Percentiles rank a stretch among this genome's conserved stretches.
Evolutionary conservation across 345 rosid species (phyloP).

Genomic region (Ricinus communis): DNA sequence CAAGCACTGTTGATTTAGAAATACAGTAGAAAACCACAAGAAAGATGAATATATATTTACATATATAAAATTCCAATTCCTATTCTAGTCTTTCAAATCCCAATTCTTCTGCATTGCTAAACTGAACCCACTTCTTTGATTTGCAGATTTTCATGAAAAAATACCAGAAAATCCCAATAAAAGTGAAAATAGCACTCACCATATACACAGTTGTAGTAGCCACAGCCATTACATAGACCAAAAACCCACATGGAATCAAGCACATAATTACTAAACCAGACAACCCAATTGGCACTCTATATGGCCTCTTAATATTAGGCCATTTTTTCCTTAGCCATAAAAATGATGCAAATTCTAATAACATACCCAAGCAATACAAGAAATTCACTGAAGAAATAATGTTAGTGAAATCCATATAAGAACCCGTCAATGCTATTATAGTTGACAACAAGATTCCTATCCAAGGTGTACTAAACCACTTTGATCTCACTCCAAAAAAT

Average conservation of each 20-base stretch:
- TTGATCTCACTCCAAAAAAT: slow-evolving; percentile 25
- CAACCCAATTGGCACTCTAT: slow-evolving; percentile 36
- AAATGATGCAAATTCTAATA: slow-evolving; percentile 48
- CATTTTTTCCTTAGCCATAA: slow-evolving; percentile 43
- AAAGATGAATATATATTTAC: not conserved
- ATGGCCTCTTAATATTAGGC: slow-evolving; percentile 39
- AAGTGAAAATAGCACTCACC: slow-evolving; percentile 29
- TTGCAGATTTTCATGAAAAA: slow-evolving; percentile 32
- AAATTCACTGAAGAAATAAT: slow-evolving; percentile 46
- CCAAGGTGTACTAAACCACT: slow-evolving; percentile 47
- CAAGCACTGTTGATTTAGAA: no score
- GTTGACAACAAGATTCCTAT: slow-evolving; percentile 41
- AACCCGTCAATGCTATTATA: slow-evolving; percentile 19
- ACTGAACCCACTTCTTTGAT: slow-evolving; percentile 35
- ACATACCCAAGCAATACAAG: slow-evolving; percentile 49
- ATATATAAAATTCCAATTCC: not conserved
- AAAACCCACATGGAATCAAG: slow-evolving; percentile 44
- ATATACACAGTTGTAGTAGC: slow-evolving; percentile 33
- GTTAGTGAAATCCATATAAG: slow-evolving; percentile 33
- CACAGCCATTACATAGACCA: slow-evolving; percentile 33
- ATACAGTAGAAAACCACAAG: not conserved
- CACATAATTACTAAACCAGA: slow-evolving; percentile 37
- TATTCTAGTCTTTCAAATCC: not conserved
- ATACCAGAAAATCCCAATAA: slow-evolving; percentile 34
- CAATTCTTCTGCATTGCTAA: slow-evolving; percentile 11